Base-by-base conservation (phyloP, 2,329 filamentous ascomycete genomes). In the Chrysoporthe austroafricana region DNA sequence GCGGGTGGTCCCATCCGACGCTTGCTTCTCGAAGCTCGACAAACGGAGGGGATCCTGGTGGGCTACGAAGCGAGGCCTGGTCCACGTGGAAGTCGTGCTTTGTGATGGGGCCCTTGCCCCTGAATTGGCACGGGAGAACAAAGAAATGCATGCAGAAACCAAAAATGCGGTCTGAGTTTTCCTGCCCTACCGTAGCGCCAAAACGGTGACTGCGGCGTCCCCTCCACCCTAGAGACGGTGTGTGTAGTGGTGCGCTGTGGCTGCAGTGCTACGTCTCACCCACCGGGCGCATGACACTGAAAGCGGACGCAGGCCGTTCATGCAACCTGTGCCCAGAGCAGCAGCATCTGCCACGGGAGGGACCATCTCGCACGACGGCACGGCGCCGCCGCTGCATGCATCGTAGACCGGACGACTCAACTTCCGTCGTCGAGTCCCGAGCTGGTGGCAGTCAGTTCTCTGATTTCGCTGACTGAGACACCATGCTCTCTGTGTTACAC, bases 201-300 rank as follows among this genome's bases (percentile, higher is more conserved):
- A 58, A 42, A 58, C 34, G 56, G 56, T 39, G 18, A 16, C 16
- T 58, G 56, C 34, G n/a, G 34, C 34, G 9, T 44, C 57, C 39
- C 9, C 57, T 60, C 18, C 39, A 32, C 39, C 39, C 39, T 39
- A 60, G 57, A 60, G 5, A n/a, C 39, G 44, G 11, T 44, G 39
- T 43, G 11, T 32, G 26, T 6, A 18, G 32, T 6, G 34, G 57
- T 2, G 57, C 39, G 39, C 39, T 60, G 57, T 32, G 39, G 57
- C 57, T 60, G 57, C 57, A 60, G 26, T 60, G 39, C 57, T 60
- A 60, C 57, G 57, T 60, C 57, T 43, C 57, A 60, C 57, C 16
- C 39, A 44, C 8, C 39, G 13, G n/a, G 39, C 39, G 21, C 39
- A n/a, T 16, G n/a, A 18, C 13, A n/a, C 57, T 60, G 57, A 43